phyloP scores from a whole-genome alignment of 148 eudicot species.

The Nyssa sinensis region DNA sequence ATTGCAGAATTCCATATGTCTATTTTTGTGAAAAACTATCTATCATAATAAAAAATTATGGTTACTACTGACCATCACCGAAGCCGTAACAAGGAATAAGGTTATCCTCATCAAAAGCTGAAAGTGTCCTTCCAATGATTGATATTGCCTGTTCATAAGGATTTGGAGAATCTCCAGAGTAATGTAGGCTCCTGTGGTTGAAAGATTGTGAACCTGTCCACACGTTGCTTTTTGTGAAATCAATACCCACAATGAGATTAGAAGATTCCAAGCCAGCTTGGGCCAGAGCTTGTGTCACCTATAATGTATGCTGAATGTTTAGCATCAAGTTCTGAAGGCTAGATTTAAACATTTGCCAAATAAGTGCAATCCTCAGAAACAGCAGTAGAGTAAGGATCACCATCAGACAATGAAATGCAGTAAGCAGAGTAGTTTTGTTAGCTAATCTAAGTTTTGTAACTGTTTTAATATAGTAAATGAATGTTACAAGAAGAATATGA shows the following conservation, averaged over 20 bases:
- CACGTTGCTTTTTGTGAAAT: conserved; percentile 45
- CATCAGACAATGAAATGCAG: not conserved
- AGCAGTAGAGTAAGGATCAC: not conserved
- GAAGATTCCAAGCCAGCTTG: conserved; percentile 38
- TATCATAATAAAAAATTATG: not conserved
- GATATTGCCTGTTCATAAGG: conserved; percentile 44
- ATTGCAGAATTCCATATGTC: not conserved
- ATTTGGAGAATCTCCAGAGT: conserved; percentile 27
- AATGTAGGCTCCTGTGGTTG: conserved; percentile 27
- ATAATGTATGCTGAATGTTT: not conserved
- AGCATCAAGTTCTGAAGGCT: not conserved
- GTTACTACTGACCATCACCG: conserved; percentile 27
- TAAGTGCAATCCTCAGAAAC: not conserved
- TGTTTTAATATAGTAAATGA: too few species aligned
- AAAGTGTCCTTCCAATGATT: conserved; percentile 35
- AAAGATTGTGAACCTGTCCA: conserved; percentile 37
- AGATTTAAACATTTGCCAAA: not conserved
- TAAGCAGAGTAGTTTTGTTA: not conserved
- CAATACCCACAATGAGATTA: conserved; percentile 38
- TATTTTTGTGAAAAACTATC: too few species aligned
- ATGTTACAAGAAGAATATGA: too few species aligned
- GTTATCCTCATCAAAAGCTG: conserved; percentile 40
- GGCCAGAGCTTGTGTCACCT: conserved; percentile 34
- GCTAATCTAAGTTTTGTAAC: too few species aligned
- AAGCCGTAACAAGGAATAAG: conserved; percentile 42